Conservation (phyloP, 1,284 basidiomycete species). For the Tetrapyrgos nigripes region DNA sequence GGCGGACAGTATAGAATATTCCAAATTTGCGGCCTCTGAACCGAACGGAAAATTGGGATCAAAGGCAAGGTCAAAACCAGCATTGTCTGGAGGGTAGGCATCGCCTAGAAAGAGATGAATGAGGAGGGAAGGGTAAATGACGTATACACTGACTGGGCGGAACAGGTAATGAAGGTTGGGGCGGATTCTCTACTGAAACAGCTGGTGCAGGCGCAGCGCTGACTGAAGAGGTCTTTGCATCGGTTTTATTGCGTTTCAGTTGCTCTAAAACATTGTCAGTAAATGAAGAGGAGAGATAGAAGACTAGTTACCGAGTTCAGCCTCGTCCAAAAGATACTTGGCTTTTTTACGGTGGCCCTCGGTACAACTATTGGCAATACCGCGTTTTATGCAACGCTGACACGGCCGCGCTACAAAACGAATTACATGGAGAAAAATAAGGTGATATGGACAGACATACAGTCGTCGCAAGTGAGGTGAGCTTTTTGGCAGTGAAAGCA, state of each 20-base stretch:
- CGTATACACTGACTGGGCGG: slow-evolving; percentile 33
- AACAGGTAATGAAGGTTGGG: slow-evolving; percentile 8
- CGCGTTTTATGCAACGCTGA: slow-evolving; percentile 93
- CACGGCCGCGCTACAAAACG: slow-evolving; percentile 84
- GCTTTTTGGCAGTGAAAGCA: slow-evolving; percentile 96
- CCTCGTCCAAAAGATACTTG: slow-evolving; percentile 94
- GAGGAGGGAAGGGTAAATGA: background rate
- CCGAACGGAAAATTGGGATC: slow-evolving; percentile 76
- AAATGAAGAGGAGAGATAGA: slow-evolving; percentile 24
- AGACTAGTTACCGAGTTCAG: slow-evolving; percentile 78
- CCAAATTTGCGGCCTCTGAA: slow-evolving; percentile 88
- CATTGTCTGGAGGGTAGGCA: slow-evolving; percentile 57
- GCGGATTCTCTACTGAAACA: slow-evolving; percentile 16
- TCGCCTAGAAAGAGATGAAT: slow-evolving; percentile 43
- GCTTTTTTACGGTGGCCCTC: slow-evolving; percentile 98
- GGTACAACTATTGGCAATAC: slow-evolving; percentile 86
- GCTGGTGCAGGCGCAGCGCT: slow-evolving; percentile 28
- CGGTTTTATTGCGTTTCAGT: slow-evolving; percentile 61
- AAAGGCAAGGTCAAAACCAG: slow-evolving; percentile 67
- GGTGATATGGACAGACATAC: slow-evolving; percentile 53
- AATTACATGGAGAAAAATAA: slow-evolving; percentile 24
- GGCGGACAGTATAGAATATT: slow-evolving; percentile 91
- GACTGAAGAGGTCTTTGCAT: slow-evolving; percentile 21
- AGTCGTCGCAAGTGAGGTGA: slow-evolving; percentile 97
- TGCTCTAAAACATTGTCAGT: slow-evolving; percentile 59